phyloP scores from a whole-genome alignment of 2,329 filamentous ascomycete genomes.

The Podosphaera fusca region DNA sequence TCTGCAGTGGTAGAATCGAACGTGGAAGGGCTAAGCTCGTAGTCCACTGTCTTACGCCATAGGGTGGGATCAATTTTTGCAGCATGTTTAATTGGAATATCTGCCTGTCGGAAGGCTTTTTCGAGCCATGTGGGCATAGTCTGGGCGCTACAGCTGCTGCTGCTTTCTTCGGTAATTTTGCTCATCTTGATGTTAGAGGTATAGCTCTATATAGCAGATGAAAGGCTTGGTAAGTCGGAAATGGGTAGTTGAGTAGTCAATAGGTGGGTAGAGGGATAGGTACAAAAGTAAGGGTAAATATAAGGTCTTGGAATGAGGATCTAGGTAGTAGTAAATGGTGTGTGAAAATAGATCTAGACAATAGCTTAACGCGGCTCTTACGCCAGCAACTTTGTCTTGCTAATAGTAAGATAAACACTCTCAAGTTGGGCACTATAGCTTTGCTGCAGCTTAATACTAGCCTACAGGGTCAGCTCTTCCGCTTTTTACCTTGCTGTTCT shows the following conservation, averaged over 20 bases:
- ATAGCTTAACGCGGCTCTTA: not conserved
- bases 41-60: not conserved
- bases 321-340: not conserved
- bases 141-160: not conserved
- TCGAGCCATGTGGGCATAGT: not conserved
- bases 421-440: not conserved
- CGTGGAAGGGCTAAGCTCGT: not conserved
- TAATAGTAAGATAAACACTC: not conserved
- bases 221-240: not conserved
- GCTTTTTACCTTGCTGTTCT: not conserved
- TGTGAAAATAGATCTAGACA: too few relatives aligned
- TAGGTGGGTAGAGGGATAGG: too few relatives aligned
- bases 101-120: slow-evolving; percentile 8
- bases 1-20: not conserved
- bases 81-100: not conserved
- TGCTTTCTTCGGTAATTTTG: not conserved
- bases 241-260: too few relatives aligned
- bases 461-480: not conserved
- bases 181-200: not conserved
- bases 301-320: not conserved
- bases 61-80: not conserved
- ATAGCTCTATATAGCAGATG: not conserved
- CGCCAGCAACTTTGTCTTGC: not conserved
- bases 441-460: not conserved
- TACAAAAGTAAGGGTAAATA: too few relatives aligned